Conservation (phyloP, 108 stramenopile genomes). For the Pseudonitzschia multistriata region DNA sequence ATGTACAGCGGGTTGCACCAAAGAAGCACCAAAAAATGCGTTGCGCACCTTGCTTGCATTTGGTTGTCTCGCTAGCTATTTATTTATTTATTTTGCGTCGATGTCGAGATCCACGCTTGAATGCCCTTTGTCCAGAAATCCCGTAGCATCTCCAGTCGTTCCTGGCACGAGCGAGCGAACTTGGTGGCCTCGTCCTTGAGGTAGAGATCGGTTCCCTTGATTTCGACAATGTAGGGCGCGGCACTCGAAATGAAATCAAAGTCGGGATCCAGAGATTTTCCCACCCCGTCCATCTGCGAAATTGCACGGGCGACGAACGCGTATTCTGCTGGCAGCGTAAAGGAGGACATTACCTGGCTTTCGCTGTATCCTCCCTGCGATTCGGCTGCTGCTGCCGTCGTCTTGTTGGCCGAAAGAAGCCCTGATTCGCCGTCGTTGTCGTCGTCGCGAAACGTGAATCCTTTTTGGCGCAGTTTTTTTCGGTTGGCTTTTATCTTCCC, state of each 20-base stretch:
- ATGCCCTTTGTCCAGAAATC: not conserved
- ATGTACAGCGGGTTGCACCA: too few relatives aligned
- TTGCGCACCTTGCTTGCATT: too few relatives aligned
- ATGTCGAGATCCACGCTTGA: not conserved
- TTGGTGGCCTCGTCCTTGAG: slow-evolving; percentile 56
- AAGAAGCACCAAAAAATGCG: too few relatives aligned
- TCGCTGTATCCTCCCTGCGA: slow-evolving; percentile 42
- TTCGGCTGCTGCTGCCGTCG: slow-evolving; percentile 3
- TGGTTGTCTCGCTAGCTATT: too few relatives aligned
- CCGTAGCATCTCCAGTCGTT: not conserved
- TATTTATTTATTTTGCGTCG: too few relatives aligned
- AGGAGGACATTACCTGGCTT: slow-evolving; percentile 77
- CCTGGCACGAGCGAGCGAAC: slow-evolving; percentile 1
- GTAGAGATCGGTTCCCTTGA: slow-evolving; percentile 71
- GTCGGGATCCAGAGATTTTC: slow-evolving; percentile 71
- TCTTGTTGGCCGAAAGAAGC: slow-evolving; percentile 13
- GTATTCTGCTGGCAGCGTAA: slow-evolving; percentile 80
- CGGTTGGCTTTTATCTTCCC: slow-evolving; percentile 69
- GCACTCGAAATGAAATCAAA: slow-evolving; percentile 83
- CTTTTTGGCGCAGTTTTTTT: slow-evolving; percentile 31
- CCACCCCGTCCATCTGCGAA: slow-evolving; percentile 85
- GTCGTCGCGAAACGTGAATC: slow-evolving; percentile 34
- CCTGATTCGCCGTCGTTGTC: slow-evolving; percentile 26
- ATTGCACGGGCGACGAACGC: slow-evolving; percentile 85
- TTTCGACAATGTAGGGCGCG: slow-evolving; percentile 80